Base-by-base conservation (phyloP, 345 rosid species). In the Mallotus nudiflorus region DNA sequence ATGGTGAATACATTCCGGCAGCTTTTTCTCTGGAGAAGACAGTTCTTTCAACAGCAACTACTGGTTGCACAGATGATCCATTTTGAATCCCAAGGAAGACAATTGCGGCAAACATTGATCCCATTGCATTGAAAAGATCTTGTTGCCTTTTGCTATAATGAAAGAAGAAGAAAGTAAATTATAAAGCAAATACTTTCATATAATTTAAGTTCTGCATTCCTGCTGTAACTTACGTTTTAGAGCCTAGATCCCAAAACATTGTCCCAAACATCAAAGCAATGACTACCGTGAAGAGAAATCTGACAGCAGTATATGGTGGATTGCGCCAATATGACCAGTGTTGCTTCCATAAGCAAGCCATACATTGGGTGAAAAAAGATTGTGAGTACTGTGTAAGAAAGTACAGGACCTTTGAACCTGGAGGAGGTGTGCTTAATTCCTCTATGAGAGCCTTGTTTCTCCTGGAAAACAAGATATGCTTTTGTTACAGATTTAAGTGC, bases 321-420 rank as follows among this genome's bases (percentile, higher is more conserved):
- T 91, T 89, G 27, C 94, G 87, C 97, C 97, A 91, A 67, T 89
- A 91, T 20, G 97, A 91, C 83, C 72, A 80, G 28, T 77, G 79
- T 65, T 89, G 95, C 72, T 87, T 91, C 95, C 95, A 91, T 31
- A 89, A 80, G 73, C 95, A 91, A 73, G 91, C 95, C 75, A 68
- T 69, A 27, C 75, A 84, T 66, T 91, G 97, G 37, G 76, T 78
- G 66, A 78, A 49, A 73, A 85, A 89, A 3, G 97, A 62, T 63
- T 82, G 88, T 0, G 92, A 82, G 76, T 84, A 87, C 65, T 81
- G 76, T 46, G 85, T 81, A 0, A 85, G 71, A 67, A 91, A 91
- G 52, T 87, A 75, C 14, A 91, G 71, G 54, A 89, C 91, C 58
- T 85, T 81, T 60, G 86, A 75, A 57, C 82, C 88, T 0, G 91